Conservation (phyloP, 2,329 filamentous ascomycete species). For the Lecanicillium sp. region DNA sequence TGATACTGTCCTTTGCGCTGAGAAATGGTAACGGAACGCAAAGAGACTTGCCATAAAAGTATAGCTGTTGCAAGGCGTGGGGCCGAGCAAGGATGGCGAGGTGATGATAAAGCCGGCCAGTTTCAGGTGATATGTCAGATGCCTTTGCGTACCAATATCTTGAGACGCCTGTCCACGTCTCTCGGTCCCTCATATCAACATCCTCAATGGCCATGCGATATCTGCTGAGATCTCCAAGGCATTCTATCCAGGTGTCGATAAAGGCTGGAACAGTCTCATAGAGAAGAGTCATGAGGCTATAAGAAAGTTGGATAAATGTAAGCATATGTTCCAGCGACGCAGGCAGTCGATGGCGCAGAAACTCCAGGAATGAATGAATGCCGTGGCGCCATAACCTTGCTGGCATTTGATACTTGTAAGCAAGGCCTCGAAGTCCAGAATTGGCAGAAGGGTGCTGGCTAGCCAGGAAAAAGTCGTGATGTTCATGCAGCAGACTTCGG, state of each 20-base stretch:
- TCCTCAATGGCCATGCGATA: conserved; percentile 91
- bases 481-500: conserved; percentile 70
- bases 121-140: conserved; percentile 64
- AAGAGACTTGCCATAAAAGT: conserved; percentile 62
- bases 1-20: conserved; percentile 60
- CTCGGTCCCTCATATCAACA: conserved; percentile 62
- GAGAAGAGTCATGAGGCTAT: conserved; percentile 80
- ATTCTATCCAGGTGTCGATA: conserved; percentile 88
- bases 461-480: conserved; percentile 80
- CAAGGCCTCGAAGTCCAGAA: conserved; percentile 56
- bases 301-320: conserved; percentile 80
- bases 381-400: conserved; percentile 91
- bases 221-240: conserved; percentile 74
- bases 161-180: conserved; percentile 75
- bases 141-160: conserved; percentile 79
- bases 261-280: conserved; percentile 81
- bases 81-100: conserved; percentile 70
- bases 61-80: conserved; percentile 61
- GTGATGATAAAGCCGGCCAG: conserved; percentile 81
- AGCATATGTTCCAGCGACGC: conserved; percentile 81
- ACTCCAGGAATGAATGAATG: conserved; percentile 76
- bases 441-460: conserved; percentile 77
- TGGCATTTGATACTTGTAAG: conserved; percentile 82
- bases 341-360: conserved; percentile 67
- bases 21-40: conserved; percentile 59